Evolutionary conservation across 352 stramenopile species (phyloP), one percentile per base, ranked within the genome.

Genomic region (Aphanomyces invadans): DNA sequence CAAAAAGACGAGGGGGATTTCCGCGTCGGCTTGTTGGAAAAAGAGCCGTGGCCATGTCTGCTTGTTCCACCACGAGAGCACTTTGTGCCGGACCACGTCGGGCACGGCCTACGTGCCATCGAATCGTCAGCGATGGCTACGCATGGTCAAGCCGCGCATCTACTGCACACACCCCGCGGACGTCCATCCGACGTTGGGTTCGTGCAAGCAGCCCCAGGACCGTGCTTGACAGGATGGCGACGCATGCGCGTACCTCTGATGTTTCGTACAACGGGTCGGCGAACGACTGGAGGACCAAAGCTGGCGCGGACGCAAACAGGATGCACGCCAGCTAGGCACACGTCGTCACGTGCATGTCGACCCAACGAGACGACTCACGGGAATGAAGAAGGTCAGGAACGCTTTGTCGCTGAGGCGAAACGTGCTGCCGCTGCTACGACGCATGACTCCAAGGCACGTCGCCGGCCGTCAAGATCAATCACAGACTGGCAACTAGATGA

Each of bases 1-100:
- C 4, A 67, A 28, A 49, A 67, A 67, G 1, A 67, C 60, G 36
- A 67, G 60, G 21, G 60, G 60, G 44, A 67, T 67, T 15, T 67
- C 60, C 10, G 32, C 21, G 42, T 67, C 60, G 19, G n/a, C 17
- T 19, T 11, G n/a, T 2, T 23, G 9, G 17, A 17, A 23, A 29
- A 26, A 63, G 29, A 32, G 23, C 33, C 5, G 55, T 44, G 49
- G 60, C 48, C 49, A 57, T 0, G 49, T 12, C 28, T 60, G 31
- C 31, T 59, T 67, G 12, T 67, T 21, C 60, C 60, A 67, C 60
- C 60, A 67, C 31, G 23, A 32, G 17, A 29, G 21, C 5, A 67
- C 17, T 57, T 67, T 49, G 4, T 28, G 28, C 7, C 38, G 39
- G 2, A 31, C 21, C 17, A 45, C 56, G 4, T 21, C 21, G 12